Conservation (phyloP, 2,329 filamentous ascomycete species). For the Diaporthe ilicicola region DNA sequence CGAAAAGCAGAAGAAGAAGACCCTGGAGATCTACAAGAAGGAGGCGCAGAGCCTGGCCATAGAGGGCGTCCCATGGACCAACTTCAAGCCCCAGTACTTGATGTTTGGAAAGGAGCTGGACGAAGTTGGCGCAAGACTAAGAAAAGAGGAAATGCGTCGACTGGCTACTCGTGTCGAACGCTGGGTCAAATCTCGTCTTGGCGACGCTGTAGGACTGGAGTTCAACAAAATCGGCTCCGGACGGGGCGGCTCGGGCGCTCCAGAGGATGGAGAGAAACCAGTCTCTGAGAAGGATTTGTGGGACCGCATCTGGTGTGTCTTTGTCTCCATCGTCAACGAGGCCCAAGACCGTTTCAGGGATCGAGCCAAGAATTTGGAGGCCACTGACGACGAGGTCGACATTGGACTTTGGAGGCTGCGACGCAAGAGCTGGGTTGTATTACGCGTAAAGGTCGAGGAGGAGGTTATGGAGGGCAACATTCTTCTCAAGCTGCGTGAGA, state of each 20-base stretch:
- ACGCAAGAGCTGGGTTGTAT: constrained; percentile 92
- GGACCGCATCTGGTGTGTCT: constrained; percentile 93
- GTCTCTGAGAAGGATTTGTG: constrained; percentile 84
- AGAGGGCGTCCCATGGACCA: constrained; percentile 84
- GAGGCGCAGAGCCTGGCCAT: constrained; percentile 80
- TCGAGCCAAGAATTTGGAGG: constrained; percentile 91
- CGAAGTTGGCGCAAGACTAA: constrained; percentile 82
- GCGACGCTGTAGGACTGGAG: constrained; percentile 88
- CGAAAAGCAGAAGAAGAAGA: constrained; percentile 78
- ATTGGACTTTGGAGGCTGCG: constrained; percentile 92
- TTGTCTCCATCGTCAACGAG: constrained; percentile 82
- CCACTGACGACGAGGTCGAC: constrained; percentile 88
- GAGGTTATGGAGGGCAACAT: constrained; percentile 99
- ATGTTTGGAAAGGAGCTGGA: constrained; percentile 92
- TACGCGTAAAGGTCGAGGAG: constrained; percentile 91
- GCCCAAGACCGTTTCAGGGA: constrained; percentile 88
- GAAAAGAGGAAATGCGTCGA: constrained; percentile 95
- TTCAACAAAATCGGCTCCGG: constrained; percentile 97
- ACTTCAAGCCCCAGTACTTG: constrained; percentile 80
- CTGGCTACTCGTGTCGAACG: constrained; percentile 90
- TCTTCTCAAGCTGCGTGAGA: constrained; percentile 92
- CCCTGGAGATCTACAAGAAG: constrained; percentile 77
- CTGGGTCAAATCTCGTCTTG: constrained; percentile 89
- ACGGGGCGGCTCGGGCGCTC: constrained; percentile 81
- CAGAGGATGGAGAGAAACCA: constrained; percentile 79